These are phyloP conservation scores for Spatholobus suberectus DNA, from an alignment of 306 rosid genomes.

Conservation along the genomic window DNA sequence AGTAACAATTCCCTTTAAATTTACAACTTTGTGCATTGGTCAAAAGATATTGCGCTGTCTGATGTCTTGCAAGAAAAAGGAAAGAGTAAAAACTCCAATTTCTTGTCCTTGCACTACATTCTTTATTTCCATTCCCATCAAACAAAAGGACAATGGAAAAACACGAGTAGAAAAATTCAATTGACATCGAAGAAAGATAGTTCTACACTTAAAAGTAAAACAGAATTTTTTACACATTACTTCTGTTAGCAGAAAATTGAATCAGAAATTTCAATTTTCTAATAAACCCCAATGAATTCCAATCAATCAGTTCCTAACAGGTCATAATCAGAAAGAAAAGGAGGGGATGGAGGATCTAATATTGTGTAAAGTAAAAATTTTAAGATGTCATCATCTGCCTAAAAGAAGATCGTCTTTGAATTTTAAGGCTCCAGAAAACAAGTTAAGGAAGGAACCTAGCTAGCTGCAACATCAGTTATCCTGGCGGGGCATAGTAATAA, in stretches of 20 bases:
- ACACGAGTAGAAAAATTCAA: background rate
- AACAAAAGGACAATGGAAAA: background rate
- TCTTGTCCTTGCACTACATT: background rate
- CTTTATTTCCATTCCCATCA: background rate
- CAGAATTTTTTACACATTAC: conserved; percentile 18
- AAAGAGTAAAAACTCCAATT: background rate
- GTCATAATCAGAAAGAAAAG: conserved; percentile 35
- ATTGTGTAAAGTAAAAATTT: conserved; percentile 15
- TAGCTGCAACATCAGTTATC: conserved; percentile 50
- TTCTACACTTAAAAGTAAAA: background rate
- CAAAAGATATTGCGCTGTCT: background rate
- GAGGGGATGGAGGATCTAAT: background rate
- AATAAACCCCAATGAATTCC: conserved; percentile 35
- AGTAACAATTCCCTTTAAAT: background rate
- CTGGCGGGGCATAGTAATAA: conserved; percentile 41
- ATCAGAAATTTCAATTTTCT: conserved; percentile 26
- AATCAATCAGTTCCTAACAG: conserved; percentile 51
- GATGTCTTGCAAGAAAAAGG: background rate
- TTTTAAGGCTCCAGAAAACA: conserved; percentile 36
- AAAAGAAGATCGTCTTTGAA: conserved; percentile 25
- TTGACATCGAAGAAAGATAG: conserved; percentile 3
- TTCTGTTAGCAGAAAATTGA: conserved; percentile 33
- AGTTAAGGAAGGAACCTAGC: conserved; percentile 44
- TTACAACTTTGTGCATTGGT: background rate
- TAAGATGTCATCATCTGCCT: conserved; percentile 38